These are phyloP conservation scores for Thermomyces lanuginosus DNA, from an alignment of 2,329 filamentous ascomycete genomes.

Conservation along the genomic window DNA sequence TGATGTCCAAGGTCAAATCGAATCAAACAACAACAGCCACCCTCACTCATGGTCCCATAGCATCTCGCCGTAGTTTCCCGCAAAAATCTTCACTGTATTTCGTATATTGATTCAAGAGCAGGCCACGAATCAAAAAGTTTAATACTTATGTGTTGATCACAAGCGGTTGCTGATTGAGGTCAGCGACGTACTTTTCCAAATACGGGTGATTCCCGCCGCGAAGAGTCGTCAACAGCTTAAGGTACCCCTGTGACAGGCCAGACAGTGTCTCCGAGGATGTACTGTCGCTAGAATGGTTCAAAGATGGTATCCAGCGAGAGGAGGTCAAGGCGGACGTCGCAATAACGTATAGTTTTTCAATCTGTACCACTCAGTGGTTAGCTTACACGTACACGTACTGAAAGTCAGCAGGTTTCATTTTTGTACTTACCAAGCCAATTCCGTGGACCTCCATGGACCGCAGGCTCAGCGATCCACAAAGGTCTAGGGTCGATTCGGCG, in stretches of 20 bases:
- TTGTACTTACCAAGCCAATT: conserved; percentile 19
- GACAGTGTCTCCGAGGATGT: conserved; percentile 7
- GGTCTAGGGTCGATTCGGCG: conserved; percentile 19
- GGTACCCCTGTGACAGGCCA: conserved; percentile 14
- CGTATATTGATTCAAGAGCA: too few relatives aligned
- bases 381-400: not conserved
- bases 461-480: conserved; percentile 18
- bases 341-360: conserved; percentile 27
- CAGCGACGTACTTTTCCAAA: conserved; percentile 16
- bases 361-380: conserved; percentile 8
- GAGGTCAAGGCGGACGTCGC: conserved; percentile 15
- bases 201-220: conserved; percentile 23
- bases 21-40: too few relatives aligned
- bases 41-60: too few relatives aligned
- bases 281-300: too few relatives aligned
- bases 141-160: too few relatives aligned
- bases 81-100: too few relatives aligned
- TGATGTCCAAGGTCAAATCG: too few relatives aligned
- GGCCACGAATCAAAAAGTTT: too few relatives aligned
- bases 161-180: conserved; percentile 12
- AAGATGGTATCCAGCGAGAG: conserved; percentile 6
- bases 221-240: conserved; percentile 18
- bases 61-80: too few relatives aligned
- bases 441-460: conserved; percentile 29
- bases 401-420: not conserved